Evolutionary conservation across 139 green algal species (phyloP), one percentile per base, ranked within the genome.

Genomic region (Picochlorum sp.): DNA sequence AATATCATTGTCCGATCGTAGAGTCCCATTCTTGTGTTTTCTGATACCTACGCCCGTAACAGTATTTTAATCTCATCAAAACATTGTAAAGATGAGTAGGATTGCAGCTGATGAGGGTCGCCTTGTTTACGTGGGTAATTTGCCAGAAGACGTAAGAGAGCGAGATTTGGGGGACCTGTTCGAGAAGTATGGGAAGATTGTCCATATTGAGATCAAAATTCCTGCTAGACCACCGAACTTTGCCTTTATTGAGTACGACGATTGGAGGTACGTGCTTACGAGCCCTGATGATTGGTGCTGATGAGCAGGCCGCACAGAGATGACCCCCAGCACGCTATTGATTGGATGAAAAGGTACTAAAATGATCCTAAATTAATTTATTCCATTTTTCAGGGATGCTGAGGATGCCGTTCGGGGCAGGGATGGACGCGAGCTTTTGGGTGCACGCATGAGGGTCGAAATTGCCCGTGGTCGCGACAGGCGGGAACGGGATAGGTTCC

Each of bases 351-450:
- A 41, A 41, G 34, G 34, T 41, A 41, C 8, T 37, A 10, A 30
- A 31, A 11, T n/a, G 6, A 30, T 73, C 18, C 10, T 45, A 16
- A 72, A 26, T 16, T 13, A 26, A 28, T 45, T 41, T 15, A 14
- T 52, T 45, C 0, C 15, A 41, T 13, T 28, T 58, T 62, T 55
- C 71, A 81, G 90, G 21, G 89, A 96, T 52, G 91, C 91, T 3
- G 67, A 88, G 31, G 90, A 96, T 11, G 91, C 91, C 7, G 84
- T 89, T n/a, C 68, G 79, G 2, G 87, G 80, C 4, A 77, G 91
- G 2, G 88, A 97, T 66, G 86, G 87, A 21, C 92, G 94, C 71
- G 83, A 96, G 41, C 96, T 97, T 68, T 82, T 85, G 49, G 87
- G 88, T 62, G 67, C 76, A 57, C 69, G 74, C 8, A 64, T 97